Conservation (phyloP, 768 basidiomycete genomes). For the Pleurotus pulmonarius region DNA sequence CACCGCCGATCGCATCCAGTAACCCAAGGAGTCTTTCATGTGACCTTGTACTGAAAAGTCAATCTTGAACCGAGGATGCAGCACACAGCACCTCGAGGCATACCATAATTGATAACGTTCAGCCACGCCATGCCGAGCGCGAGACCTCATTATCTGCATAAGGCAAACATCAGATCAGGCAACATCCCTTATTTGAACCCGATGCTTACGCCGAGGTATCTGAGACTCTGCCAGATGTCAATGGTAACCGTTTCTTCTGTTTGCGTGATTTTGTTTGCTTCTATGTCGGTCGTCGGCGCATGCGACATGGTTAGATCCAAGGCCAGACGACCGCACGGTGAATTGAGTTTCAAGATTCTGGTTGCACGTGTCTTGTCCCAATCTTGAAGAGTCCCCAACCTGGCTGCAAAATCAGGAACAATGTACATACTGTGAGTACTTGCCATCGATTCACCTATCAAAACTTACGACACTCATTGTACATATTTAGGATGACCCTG, state of each 20-base stretch:
- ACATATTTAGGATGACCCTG: too few species aligned
- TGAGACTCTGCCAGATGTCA: background rate
- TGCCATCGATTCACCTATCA: too few species aligned
- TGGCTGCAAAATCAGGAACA: too few species aligned
- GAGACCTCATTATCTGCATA: conserved; percentile 6
- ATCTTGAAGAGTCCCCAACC: too few species aligned
- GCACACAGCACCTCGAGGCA: background rate
- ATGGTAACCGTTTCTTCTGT: background rate
- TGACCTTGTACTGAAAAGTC: conserved; percentile 5
- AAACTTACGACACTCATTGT: too few species aligned
- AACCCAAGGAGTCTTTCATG: conserved; percentile 2
- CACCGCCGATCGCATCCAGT: conserved; percentile 4
- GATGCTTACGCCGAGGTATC: conserved; percentile 5
- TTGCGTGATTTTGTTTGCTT: conserved; percentile 1
- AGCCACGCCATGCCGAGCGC: background rate
- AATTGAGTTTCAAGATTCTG: background rate
- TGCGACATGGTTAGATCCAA: background rate
- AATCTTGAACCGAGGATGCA: background rate
- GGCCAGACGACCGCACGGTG: background rate
- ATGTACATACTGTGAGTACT: too few species aligned
- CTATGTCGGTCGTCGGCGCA: background rate
- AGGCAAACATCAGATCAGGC: conserved; percentile 2
- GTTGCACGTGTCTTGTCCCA: too few species aligned
- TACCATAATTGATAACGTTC: too few species aligned
- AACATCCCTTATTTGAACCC: background rate